These are phyloP conservation scores for Polychytrium aggregatum DNA, from an alignment of 192 early-diverging fungal genomes.

Conservation along the genomic window DNA sequence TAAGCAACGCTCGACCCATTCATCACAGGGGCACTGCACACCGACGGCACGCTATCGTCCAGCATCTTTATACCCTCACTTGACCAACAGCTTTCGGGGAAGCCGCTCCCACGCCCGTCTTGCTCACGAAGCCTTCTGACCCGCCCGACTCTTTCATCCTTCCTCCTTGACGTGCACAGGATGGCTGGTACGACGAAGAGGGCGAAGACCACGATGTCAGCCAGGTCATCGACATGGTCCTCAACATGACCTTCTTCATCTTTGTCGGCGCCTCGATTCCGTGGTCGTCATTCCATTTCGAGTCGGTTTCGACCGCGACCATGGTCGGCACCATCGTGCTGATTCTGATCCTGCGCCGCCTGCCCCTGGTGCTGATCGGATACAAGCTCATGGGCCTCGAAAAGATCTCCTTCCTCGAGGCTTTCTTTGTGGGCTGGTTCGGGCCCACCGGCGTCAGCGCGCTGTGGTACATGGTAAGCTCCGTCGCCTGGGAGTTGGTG, in stretches of 20 bases:
- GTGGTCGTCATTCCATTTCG: conserved; percentile 10
- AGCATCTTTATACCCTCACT: no score
- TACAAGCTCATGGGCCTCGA: conserved; percentile 47
- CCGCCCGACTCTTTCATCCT: no score
- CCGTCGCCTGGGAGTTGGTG: no score
- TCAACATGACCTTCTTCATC: conserved; percentile 82
- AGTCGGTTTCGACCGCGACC: no score
- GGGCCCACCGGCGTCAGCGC: conserved; percentile 74
- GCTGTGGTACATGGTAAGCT: no score
- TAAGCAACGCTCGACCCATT: no score
- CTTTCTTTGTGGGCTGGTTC: conserved; percentile 80
- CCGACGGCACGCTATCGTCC: no score
- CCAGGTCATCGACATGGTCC: conserved; percentile 77
- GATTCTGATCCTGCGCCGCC: conserved; percentile 58
- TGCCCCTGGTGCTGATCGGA: conserved; percentile 55
- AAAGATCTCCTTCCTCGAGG: conserved; percentile 51
- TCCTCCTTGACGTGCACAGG: no score
- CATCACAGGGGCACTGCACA: no score
- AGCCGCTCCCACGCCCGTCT: no score
- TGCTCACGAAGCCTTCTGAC: no score
- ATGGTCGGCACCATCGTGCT: conserved; percentile 46
- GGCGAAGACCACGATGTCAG: conserved; percentile 73
- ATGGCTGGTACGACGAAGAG: conserved; percentile 76
- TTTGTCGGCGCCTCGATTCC: conserved; percentile 26
- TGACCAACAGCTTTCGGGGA: no score